Conservation (phyloP, 2,329 filamentous ascomycete genomes). For the Beauveria caledonica region DNA sequence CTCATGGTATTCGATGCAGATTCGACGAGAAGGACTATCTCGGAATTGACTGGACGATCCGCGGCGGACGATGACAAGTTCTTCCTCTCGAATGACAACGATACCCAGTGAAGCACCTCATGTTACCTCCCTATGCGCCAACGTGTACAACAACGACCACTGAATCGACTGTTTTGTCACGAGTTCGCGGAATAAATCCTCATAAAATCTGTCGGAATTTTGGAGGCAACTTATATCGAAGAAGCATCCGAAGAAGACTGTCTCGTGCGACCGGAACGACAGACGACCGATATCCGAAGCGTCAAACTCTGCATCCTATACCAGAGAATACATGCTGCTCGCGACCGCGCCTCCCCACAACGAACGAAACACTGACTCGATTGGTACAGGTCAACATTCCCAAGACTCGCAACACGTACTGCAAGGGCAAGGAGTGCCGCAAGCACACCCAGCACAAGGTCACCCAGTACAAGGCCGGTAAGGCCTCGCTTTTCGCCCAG, state of each 20-base stretch:
- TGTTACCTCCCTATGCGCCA: background rate
- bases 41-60: conserved; percentile 14
- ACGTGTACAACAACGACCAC: background rate
- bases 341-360: background rate
- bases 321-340: background rate
- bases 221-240: background rate
- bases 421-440: conserved; percentile 91
- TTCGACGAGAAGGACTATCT: conserved; percentile 8
- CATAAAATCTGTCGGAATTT: background rate
- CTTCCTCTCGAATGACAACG: conserved; percentile 1
- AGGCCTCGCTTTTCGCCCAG: conserved; percentile 93
- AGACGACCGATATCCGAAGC: background rate
- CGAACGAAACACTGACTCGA: conserved; percentile 20
- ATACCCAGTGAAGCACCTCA: background rate
- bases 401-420: conserved; percentile 95
- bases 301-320: conserved; percentile 9
- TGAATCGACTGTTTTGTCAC: background rate
- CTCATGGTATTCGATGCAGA: conserved; percentile 10
- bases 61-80: conserved; percentile 25
- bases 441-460: conserved; percentile 90
- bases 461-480: conserved; percentile 95
- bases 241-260: conserved; percentile 14
- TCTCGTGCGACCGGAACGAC: conserved; percentile 14
- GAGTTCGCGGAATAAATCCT: background rate
- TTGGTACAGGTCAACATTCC: conserved; percentile 82